Conservation (phyloP, 768 basidiomycete species). For the Austroboletus eburneus region DNA sequence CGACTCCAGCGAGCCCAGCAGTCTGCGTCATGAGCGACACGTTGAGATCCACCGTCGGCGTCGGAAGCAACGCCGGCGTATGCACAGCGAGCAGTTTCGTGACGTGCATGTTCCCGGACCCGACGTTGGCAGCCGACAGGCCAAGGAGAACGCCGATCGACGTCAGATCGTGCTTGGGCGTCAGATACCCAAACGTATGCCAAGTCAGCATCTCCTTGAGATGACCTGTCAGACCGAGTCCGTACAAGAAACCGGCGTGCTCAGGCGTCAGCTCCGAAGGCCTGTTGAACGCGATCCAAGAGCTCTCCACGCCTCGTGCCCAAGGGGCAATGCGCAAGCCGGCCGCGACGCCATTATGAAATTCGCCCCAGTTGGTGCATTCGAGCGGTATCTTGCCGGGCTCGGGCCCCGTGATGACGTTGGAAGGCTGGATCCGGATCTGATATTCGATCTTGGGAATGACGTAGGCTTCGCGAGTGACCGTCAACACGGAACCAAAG, state of each 20-base stretch:
- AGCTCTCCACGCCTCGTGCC: conserved; percentile 77
- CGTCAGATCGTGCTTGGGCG: conserved; percentile 93
- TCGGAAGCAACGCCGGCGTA: conserved; percentile 87
- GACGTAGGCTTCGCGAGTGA: conserved; percentile 72
- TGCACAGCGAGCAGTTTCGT: conserved; percentile 91
- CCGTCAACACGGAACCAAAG: conserved; percentile 73
- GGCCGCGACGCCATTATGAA: conserved; percentile 95
- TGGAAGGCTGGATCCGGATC: conserved; percentile 70
- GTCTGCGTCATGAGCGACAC: conserved; percentile 88
- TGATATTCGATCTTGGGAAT: conserved; percentile 79
- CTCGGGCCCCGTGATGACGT: conserved; percentile 60
- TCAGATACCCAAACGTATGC: conserved; percentile 94
- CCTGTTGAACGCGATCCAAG: conserved; percentile 96
- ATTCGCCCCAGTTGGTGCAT: conserved; percentile 87
- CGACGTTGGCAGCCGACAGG: conserved; percentile 86
- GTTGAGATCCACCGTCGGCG: conserved; percentile 83
- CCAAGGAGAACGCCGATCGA: conserved; percentile 92
- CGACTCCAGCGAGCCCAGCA: conserved; percentile 82
- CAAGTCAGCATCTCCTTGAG: conserved; percentile 86
- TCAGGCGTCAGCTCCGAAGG: conserved; percentile 86
- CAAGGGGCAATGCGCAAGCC: conserved; percentile 79
- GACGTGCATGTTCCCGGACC: conserved; percentile 79
- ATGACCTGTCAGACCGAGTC: conserved; percentile 89
- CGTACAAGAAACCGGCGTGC: conserved; percentile 95
- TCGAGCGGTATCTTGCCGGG: conserved; percentile 70